Conservation (phyloP, 257 asterid species). For the Avicennia marina region DNA sequence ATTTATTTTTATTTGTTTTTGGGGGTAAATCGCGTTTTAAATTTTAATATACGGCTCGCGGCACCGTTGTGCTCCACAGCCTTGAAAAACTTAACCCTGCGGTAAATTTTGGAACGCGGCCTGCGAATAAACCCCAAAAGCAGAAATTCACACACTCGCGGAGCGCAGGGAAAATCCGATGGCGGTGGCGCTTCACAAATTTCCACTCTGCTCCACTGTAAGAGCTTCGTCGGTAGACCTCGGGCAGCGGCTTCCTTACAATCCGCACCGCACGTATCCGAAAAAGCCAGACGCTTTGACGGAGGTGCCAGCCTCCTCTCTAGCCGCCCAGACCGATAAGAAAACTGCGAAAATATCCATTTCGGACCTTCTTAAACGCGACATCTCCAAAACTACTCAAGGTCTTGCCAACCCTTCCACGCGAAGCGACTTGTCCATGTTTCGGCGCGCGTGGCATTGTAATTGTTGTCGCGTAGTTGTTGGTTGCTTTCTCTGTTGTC, state of each 20-base stretch:
- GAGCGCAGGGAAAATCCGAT: conserved; percentile 12
- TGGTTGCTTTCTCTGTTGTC: neutral
- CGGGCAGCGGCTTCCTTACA: conserved; percentile 58
- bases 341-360: conserved; percentile 35
- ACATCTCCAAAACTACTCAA: conserved; percentile 20
- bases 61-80: too few species aligned
- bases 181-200: conserved; percentile 40
- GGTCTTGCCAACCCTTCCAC: conserved; percentile 19
- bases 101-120: neutral
- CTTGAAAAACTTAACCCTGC: too few species aligned
- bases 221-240: conserved; percentile 71
- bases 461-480: neutral
- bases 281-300: conserved; percentile 33
- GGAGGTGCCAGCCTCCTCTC: conserved; percentile 18
- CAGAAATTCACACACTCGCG: neutral
- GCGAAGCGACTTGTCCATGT: neutral
- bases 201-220: conserved; percentile 30
- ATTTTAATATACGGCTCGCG: too few species aligned
- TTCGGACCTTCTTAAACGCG: conserved; percentile 71
- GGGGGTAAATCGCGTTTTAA: too few species aligned
- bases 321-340: conserved; percentile 23
- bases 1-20: too few species aligned
- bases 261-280: conserved; percentile 79
- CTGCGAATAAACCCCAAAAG: neutral
- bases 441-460: neutral